Evolutionary conservation across 371 early-diverging fungal genomes (phyloP), one percentile per base, ranked within the genome.

Genomic region (Entomophthora muscae): DNA sequence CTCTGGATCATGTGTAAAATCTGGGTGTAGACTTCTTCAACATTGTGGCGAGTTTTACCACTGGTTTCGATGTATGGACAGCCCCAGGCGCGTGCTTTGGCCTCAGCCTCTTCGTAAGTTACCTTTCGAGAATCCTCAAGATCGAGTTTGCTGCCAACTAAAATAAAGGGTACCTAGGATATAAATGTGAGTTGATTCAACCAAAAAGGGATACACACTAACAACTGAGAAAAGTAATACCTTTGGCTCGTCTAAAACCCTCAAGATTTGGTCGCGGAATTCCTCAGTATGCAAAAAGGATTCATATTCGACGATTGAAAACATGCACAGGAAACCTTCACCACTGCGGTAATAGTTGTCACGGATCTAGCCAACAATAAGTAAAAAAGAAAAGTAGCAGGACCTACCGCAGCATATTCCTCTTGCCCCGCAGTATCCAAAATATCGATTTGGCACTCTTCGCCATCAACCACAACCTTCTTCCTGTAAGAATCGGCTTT

Each of bases 361-460:
- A 26, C 91, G 84, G 71, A 92, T 92, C 79, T 84, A 64, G 27
- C 24, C 57, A 28, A 65, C 1, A 54, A 32, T 30, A 27, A 57
- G 53, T 56, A 57, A 64, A 64, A 32, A 13, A 64, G 3, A 3
- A 33, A 26, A 59, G 54, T 22, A 53, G 26, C 21, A 5, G 2
- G n/a, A 66, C 71, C 66, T 79, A 85, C 83, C 32, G 86, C 86
- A 64, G 82, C 81, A 71, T 83, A 85, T 73, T 91, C 93, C 76
- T 93, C 91, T 68, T 93, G 91, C 2, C 94, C 91, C 54, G 94
- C 94, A 28, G 94, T 93, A 75, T 93, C 94, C 61, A 93, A 76
- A 64, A 93, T 90, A 73, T 93, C 91, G 66, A 93, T 84, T 67
- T 87, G 86, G 64, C 87, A 88, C 63, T 90, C 91, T 57, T 78